Evolutionary conservation across 1,284 basidiomycete species (phyloP).

Genomic region (Jaminaea rosea): DNA sequence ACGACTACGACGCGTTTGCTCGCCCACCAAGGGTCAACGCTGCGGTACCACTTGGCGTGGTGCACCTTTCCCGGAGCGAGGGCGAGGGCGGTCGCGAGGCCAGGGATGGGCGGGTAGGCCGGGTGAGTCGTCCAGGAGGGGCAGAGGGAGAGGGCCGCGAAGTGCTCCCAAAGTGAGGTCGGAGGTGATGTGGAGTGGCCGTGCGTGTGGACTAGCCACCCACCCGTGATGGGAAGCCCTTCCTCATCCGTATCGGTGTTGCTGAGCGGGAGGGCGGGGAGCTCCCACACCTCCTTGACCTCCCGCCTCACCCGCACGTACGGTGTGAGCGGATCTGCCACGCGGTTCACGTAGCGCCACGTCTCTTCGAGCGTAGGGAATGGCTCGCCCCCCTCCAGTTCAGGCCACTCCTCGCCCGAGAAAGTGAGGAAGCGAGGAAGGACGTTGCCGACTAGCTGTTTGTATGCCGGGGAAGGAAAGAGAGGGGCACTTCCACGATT

Average conservation of each 20-base stretch:
- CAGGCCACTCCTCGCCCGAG: conserved; percentile 14
- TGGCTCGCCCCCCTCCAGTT: conserved; percentile 18
- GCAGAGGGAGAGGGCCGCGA: background rate
- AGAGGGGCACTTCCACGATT: conserved; percentile 8
- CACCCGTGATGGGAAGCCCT: background rate
- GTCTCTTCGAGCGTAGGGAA: conserved; percentile 34
- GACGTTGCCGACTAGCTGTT: conserved; percentile 33
- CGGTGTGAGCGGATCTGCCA: conserved; percentile 14
- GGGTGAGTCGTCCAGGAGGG: conserved; percentile 6
- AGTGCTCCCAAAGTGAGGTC: background rate
- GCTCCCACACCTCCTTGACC: conserved; percentile 24
- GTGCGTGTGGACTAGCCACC: background rate
- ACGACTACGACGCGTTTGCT: conserved; percentile 27
- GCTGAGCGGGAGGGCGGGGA: conserved; percentile 5
- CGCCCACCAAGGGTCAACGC: conserved; percentile 3
- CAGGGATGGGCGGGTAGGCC: conserved; percentile 19
- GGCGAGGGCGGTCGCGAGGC: conserved; percentile 13
- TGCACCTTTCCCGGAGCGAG: conserved; percentile 16
- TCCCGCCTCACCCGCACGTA: conserved; percentile 19
- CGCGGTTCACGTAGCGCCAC: conserved; percentile 17
- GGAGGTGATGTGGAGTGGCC: background rate
- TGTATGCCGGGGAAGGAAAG: conserved; percentile 35
- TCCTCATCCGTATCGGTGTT: conserved; percentile 17
- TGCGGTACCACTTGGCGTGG: conserved; percentile 39
- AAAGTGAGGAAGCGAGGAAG: conserved; percentile 35